These are phyloP conservation scores for Erigeron canadensis DNA, from an alignment of 129 eudicot species.

Conservation along the genomic window DNA sequence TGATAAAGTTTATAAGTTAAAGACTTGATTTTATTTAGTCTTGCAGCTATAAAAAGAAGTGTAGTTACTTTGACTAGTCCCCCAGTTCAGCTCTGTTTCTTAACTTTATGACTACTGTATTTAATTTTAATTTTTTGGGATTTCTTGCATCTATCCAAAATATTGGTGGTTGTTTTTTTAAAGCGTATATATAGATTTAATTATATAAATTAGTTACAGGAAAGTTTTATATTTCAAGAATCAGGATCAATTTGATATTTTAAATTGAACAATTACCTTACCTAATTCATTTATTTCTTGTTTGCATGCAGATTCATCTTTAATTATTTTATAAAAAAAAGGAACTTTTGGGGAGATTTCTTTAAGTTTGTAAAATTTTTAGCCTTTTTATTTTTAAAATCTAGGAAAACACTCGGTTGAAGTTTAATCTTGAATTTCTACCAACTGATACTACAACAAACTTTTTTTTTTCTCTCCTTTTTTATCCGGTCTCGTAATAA, in stretches of 20 bases:
- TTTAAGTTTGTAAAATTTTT: no score
- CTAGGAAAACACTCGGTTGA: no score
- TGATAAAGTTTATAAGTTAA: not conserved
- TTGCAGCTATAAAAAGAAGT: not conserved
- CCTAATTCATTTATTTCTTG: no score
- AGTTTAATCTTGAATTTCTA: slow-evolving; percentile 11
- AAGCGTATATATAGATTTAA: no score
- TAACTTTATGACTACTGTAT: not conserved
- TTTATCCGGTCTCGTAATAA: no score
- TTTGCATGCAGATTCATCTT: no score
- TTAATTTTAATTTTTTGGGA: not conserved
- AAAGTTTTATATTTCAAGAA: not conserved
- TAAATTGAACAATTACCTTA: not conserved
- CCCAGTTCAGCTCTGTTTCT: slow-evolving; percentile 4
- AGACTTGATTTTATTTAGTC: not conserved
- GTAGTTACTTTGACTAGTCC: not conserved
- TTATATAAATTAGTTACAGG: not conserved
- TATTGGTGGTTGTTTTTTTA: no score
- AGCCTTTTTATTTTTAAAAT: no score
- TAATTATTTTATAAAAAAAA: no score
- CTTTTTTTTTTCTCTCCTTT: not conserved
- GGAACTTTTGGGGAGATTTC: no score
- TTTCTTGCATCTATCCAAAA: not conserved
- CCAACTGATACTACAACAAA: no score
- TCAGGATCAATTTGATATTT: slow-evolving; percentile 7